Evolutionary conservation across 2,329 filamentous ascomycete genomes (phyloP), one percentile per base, ranked within the genome.

Genomic region (Metarhizium guizhouense): DNA sequence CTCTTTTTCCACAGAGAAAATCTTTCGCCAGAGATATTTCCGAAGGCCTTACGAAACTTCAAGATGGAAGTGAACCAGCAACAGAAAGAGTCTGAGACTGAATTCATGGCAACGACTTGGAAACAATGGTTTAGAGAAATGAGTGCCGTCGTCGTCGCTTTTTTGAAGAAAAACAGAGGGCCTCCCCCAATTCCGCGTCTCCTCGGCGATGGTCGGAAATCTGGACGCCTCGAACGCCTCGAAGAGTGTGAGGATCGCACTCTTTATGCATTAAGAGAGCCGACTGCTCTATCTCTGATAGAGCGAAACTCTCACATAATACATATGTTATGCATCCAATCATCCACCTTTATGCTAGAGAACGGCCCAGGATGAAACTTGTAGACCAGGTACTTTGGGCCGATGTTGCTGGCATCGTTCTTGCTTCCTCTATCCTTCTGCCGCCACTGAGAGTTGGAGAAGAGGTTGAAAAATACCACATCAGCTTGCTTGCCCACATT

Each of bases 311-410:
- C 42, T 8, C n/a, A 34, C 29, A 47, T 10, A 47, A 54, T 29
- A 57, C 36, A 16, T 58, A 58, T 47, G 16, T 42, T 3, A 58
- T 58, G 56, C 56, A 55, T 14, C 53, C 55, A 3, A 36, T 58
- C 8, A 49, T 58, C 25, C 56, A 58, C 36, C 51, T 6, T 20
- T 58, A 49, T 42, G 56, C 54, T 1, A 14, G 56, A 3, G 53
- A 55, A 40, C 42, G 53, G 14, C 56, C 56, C 3, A 45, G 29
- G 16, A 47, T 51, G 47, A 51, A 11, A 16, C 51, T 57, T 2
- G 36, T n/a, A 13, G 55, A 52, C 10, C 55, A 57, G 32, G 47
- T 25, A 16, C 18, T 57, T 3, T 57, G 55, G 55, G 55, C 55
- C 11, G 55, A 57, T 14, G 10, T 54, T 6, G 47, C 55, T 6